A percentile compares a stretch with the other conserved stretches of the same genome.
Evolutionary conservation across 2,329 filamentous ascomycete species (phyloP).

Genomic region (Pseudogymnoascus sp.): DNA sequence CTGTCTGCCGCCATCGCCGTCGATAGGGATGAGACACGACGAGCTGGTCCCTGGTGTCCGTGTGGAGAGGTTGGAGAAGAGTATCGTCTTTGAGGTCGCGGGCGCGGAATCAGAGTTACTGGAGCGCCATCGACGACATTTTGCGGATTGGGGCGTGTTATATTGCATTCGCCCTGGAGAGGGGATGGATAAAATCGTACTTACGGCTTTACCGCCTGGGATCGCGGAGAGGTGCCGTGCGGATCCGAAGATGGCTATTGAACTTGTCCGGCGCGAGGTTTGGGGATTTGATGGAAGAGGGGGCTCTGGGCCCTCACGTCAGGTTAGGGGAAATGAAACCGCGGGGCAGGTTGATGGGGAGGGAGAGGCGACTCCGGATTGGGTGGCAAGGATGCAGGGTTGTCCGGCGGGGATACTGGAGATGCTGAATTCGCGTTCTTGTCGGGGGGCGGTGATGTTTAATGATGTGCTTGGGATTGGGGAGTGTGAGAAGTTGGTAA

Average conservation of each 20-base stretch:
- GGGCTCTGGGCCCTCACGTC: background rate
- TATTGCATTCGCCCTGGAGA: slow-evolving; percentile 29
- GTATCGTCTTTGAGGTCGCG: slow-evolving; percentile 59
- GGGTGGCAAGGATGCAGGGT: slow-evolving; percentile 55
- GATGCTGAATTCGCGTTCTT: slow-evolving; percentile 66
- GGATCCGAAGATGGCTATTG: slow-evolving; percentile 64
- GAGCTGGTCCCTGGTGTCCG: slow-evolving; percentile 20
- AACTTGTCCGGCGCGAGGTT: slow-evolving; percentile 65
- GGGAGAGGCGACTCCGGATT: slow-evolving; percentile 27
- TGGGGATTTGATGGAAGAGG: slow-evolving; percentile 45
- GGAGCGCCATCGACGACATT: slow-evolving; percentile 42
- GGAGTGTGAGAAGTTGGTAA: slow-evolving; percentile 53
- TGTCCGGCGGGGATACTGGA: slow-evolving; percentile 73
- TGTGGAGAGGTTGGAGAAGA: slow-evolving; percentile 38
- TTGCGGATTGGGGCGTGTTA: slow-evolving; percentile 66
- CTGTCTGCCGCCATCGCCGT: slow-evolving; percentile 29
- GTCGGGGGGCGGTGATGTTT: slow-evolving; percentile 79
- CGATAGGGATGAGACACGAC: slow-evolving; percentile 11
- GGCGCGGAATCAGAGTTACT: slow-evolving; percentile 54
- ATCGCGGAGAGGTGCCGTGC: slow-evolving; percentile 68
- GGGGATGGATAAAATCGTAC: slow-evolving; percentile 9
- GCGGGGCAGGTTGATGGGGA: background rate
- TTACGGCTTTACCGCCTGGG: slow-evolving; percentile 59
- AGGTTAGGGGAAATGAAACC: background rate
- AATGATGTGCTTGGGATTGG: slow-evolving; percentile 56